Percentiles rank a stretch among this genome's conserved stretches.
phyloP scores from a whole-genome alignment of 106 monocot genomes.

The Apostasia shenzhenica region DNA sequence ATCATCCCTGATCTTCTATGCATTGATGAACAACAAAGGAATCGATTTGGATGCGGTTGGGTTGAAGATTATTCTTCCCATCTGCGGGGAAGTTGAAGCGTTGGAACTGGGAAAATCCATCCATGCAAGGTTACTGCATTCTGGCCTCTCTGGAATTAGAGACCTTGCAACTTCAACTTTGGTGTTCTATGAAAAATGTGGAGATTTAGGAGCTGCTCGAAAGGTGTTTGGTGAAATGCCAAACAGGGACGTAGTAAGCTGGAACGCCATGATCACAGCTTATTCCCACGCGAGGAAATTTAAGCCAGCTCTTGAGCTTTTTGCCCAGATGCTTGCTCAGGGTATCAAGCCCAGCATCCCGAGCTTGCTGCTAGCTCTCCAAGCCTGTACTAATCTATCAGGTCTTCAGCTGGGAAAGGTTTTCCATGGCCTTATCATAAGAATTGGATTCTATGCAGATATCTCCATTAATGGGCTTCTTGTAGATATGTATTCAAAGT shows the following conservation, averaged over 20 bases:
- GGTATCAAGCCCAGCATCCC: constrained; percentile 8
- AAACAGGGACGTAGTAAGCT: neutral
- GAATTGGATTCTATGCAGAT: constrained; percentile 10
- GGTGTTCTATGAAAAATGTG: constrained; percentile 10
- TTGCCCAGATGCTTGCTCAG: neutral
- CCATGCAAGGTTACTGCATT: neutral
- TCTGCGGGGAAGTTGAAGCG: neutral
- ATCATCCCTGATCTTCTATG: neutral
- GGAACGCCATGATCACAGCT: constrained; percentile 14
- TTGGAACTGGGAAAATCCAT: constrained; percentile 3
- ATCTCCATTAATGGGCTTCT: constrained; percentile 13
- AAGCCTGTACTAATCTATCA: constrained; percentile 8
- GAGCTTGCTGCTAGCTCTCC: constrained; percentile 9
- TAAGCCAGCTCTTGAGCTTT: neutral
- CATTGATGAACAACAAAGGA: constrained; percentile 14
- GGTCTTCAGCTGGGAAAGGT: constrained; percentile 1
- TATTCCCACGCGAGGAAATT: neutral
- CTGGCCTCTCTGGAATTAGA: neutral
- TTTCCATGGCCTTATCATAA: constrained; percentile 7
- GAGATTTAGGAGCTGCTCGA: neutral
- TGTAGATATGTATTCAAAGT: constrained; percentile 15
- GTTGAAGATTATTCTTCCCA: constrained; percentile 15
- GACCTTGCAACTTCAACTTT: constrained; percentile 4
- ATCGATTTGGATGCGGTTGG: neutral
- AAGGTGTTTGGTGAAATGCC: constrained; percentile 3